Percentiles rank a stretch among this genome's conserved stretches.
These are phyloP conservation scores for Arachnomyces sp. DNA, from an alignment of 2,329 filamentous ascomycete species.

Conservation along the genomic window DNA sequence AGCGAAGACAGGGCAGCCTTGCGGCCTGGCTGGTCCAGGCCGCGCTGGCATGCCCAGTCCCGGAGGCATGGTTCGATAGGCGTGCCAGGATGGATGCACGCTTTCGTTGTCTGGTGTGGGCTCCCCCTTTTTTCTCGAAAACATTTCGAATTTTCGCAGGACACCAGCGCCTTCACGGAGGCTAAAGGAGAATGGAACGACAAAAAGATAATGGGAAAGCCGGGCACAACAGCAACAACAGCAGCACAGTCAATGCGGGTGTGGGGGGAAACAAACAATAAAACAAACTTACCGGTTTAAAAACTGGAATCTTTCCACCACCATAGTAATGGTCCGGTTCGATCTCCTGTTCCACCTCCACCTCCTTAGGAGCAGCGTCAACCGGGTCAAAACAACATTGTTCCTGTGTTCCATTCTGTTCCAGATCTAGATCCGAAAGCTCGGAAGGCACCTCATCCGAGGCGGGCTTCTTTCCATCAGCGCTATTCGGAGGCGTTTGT, in stretches of 20 bases:
- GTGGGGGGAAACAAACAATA: neutral
- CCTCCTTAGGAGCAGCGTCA: conserved; percentile 18
- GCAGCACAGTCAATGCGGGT: neutral
- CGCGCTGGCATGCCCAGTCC: too few relatives aligned
- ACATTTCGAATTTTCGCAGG: too few relatives aligned
- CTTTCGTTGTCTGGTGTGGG: too few relatives aligned
- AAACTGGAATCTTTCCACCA: conserved; percentile 76
- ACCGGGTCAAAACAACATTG: too few relatives aligned
- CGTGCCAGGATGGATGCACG: too few relatives aligned
- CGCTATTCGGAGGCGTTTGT: conserved; percentile 34
- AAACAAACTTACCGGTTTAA: conserved; percentile 62
- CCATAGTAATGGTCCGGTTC: conserved; percentile 83
- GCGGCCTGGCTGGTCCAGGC: too few relatives aligned
- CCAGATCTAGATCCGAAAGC: conserved; percentile 34
- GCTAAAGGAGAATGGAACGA: too few relatives aligned
- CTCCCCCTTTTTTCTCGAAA: too few relatives aligned
- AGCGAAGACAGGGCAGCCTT: too few relatives aligned
- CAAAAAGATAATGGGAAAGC: too few relatives aligned
- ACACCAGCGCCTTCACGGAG: too few relatives aligned
- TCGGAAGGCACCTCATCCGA: conserved; percentile 33
- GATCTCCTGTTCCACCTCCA: conserved; percentile 66
- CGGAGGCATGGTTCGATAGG: too few relatives aligned
- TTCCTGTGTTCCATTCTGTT: conserved; percentile 9
- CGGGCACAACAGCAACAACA: neutral
- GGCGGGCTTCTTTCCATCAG: conserved; percentile 37